These are phyloP conservation scores for Elongisporangium undulatum DNA, from an alignment of 352 stramenopile genomes.

Conservation along the genomic window DNA sequence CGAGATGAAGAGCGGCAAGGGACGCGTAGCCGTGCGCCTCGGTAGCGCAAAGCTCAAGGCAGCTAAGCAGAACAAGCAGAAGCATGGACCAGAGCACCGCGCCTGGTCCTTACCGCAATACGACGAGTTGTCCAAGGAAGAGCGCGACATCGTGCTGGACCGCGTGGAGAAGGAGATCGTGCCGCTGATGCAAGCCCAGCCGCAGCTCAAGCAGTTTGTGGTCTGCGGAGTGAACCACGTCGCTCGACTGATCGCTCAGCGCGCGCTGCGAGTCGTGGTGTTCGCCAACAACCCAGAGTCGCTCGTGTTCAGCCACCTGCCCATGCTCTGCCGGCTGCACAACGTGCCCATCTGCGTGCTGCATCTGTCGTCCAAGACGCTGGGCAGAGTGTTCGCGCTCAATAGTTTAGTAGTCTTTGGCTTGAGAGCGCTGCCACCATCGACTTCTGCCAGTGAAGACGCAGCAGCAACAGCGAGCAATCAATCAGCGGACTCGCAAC, in stretches of 20 bases:
- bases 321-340: conserved; percentile 63
- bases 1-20: background rate
- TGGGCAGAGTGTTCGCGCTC: conserved; percentile 53
- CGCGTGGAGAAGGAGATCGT: conserved; percentile 62
- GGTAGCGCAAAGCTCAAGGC: background rate
- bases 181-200: conserved; percentile 3
- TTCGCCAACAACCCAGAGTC: conserved; percentile 63
- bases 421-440: conserved; percentile 18
- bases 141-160: conserved; percentile 77
- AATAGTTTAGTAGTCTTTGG: conserved; percentile 52
- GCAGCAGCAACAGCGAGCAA: background rate
- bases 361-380: conserved; percentile 60
- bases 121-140: conserved; percentile 58
- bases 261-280: conserved; percentile 54
- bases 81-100: conserved; percentile 7
- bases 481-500: background rate
- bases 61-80: conserved; percentile 7
- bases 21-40: background rate
- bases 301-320: conserved; percentile 54
- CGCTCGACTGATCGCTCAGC: conserved; percentile 25
- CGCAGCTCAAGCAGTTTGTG: conserved; percentile 17
- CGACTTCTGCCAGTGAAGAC: background rate
- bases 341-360: conserved; percentile 65
- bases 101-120: conserved; percentile 52
- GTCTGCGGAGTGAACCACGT: conserved; percentile 62